Evolutionary conservation across 2,329 filamentous ascomycete genomes (phyloP).

Genomic region (Plenodomus tracheiphilus): DNA sequence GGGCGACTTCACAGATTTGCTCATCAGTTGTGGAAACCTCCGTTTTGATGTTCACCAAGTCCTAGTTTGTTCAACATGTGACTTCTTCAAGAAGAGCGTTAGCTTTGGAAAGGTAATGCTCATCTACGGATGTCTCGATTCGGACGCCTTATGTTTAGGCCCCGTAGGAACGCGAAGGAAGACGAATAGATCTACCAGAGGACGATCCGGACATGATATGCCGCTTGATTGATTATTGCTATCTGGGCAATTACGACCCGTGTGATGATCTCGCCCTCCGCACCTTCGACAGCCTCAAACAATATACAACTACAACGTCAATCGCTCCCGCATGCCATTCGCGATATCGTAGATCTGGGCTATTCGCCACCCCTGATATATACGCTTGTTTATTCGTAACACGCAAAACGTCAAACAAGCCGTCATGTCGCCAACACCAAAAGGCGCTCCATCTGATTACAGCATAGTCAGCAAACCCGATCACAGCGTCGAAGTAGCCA

Average conservation of each 20-base stretch:
- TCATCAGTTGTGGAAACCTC: conserved; percentile 17
- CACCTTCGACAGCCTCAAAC: conserved; percentile 3
- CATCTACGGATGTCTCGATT: background rate
- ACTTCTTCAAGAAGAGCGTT: conserved; percentile 19
- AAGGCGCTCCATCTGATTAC: background rate
- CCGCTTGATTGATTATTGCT: conserved; percentile 22
- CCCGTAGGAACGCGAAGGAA: conserved; percentile 13
- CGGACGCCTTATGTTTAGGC: background rate
- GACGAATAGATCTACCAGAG: conserved; percentile 15
- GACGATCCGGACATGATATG: conserved; percentile 25
- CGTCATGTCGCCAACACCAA: background rate
- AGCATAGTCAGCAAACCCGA: background rate
- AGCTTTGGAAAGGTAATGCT: conserved; percentile 6
- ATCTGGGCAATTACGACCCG: conserved; percentile 25
- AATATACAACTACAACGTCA: background rate
- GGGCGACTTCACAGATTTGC: conserved; percentile 21
- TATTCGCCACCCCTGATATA: background rate
- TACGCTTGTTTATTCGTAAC: conserved; percentile 12
- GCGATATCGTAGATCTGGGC: background rate
- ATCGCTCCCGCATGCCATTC: conserved; percentile 2
- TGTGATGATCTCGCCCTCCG: background rate
- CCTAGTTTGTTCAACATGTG: conserved; percentile 14
- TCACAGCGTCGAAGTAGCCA: conserved; percentile 22
- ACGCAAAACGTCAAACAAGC: conserved; percentile 1
- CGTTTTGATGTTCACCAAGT: conserved; percentile 17